Conservation (phyloP, 2,329 filamentous ascomycete genomes). For the Trichoderma semiorbis region DNA sequence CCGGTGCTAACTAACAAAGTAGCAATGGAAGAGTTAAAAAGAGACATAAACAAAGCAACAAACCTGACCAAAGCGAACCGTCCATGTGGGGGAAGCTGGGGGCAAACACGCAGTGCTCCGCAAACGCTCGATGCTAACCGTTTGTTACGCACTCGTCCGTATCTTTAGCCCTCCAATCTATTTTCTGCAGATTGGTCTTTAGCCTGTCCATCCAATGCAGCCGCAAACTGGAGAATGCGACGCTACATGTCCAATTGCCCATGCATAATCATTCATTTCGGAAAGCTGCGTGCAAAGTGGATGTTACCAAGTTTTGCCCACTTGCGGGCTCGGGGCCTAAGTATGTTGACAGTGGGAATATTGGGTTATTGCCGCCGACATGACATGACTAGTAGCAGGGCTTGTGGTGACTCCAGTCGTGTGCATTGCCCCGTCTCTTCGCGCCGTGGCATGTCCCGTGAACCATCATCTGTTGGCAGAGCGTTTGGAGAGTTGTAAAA, state of each 20-base stretch:
- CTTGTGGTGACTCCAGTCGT: background rate
- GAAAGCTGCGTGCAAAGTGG: background rate
- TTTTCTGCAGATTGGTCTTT: background rate
- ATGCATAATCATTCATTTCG: conserved; percentile 6
- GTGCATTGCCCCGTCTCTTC: background rate
- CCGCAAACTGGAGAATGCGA: background rate
- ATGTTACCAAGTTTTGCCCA: background rate
- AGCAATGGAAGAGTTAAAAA: background rate
- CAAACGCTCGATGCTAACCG: conserved; percentile 1
- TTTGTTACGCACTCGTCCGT: conserved; percentile 9
- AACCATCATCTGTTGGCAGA: background rate
- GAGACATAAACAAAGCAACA: background rate
- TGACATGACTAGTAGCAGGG: conserved; percentile 1
- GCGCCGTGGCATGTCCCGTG: background rate
- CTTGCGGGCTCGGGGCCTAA: background rate
- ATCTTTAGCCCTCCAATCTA: background rate
- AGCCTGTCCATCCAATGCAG: background rate
- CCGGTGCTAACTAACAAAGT: background rate
- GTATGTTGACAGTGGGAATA: background rate
- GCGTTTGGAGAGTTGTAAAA: background rate
- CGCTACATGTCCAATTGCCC: background rate
- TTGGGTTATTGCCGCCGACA: background rate
- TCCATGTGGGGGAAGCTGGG: background rate
- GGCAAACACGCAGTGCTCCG: background rate
- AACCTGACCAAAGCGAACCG: background rate